phyloP scores from a whole-genome alignment of 2,329 filamentous ascomycete genomes.

The Mariannaea sp. region DNA sequence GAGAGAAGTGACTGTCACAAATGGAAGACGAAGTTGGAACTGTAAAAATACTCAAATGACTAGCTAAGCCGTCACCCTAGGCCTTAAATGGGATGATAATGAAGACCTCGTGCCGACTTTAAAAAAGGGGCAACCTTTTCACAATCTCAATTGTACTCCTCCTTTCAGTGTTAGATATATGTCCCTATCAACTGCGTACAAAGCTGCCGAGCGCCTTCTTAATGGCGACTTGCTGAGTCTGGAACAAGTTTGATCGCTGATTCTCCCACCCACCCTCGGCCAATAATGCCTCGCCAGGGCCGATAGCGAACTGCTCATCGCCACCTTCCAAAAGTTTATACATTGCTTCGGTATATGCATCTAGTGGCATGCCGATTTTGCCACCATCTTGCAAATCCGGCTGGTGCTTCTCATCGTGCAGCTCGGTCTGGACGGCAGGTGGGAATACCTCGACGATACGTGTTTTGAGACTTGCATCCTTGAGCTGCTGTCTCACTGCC shows the following conservation, averaged over 20 bases:
- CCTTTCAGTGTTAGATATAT: no score
- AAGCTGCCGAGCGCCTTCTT: neutral
- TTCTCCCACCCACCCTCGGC: conserved; percentile 24
- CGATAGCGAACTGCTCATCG: conserved; percentile 26
- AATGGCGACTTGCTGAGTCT: conserved; percentile 14
- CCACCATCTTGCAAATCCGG: conserved; percentile 22
- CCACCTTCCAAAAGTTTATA: conserved; percentile 18
- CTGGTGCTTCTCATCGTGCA: conserved; percentile 28
- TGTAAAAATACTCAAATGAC: no score
- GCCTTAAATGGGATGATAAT: no score
- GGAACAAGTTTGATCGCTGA: conserved; percentile 22
- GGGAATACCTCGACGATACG: conserved; percentile 32
- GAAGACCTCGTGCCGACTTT: no score
- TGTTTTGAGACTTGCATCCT: conserved; percentile 19
- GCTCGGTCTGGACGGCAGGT: conserved; percentile 31
- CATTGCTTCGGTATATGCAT: conserved; percentile 48
- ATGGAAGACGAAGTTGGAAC: no score
- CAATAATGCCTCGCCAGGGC: conserved; percentile 23
- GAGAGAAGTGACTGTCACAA: no score
- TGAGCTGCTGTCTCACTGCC: conserved; percentile 23
- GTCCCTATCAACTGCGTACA: no score
- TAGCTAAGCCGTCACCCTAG: no score
- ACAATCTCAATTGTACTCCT: no score
- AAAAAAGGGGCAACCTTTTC: no score
- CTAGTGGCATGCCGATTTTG: conserved; percentile 43